Conservation (phyloP, 2,329 filamentous ascomycete genomes). For the Colletotrichum cereale region DNA sequence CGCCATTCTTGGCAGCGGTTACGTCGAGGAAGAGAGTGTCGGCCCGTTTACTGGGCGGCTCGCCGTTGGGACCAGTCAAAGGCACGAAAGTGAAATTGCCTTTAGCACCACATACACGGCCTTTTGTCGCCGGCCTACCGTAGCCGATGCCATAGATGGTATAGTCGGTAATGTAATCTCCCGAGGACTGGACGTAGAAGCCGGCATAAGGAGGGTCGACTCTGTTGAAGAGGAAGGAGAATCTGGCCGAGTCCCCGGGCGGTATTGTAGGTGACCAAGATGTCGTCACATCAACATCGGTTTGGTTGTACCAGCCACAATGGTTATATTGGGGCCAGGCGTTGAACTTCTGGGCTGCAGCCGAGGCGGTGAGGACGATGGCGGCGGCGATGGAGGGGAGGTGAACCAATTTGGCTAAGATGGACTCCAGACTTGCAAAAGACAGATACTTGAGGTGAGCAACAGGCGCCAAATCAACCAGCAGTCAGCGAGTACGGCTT, state of each 20-base stretch:
- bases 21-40: background rate
- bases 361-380: constrained; percentile 7
- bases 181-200: constrained; percentile 15
- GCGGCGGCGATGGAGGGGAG: background rate
- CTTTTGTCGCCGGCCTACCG: background rate
- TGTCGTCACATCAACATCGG: background rate
- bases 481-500: background rate
- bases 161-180: constrained; percentile 22
- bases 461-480: background rate
- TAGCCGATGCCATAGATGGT: background rate
- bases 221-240: constrained; percentile 18
- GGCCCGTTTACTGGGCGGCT: background rate
- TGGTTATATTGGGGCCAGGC: constrained; percentile 6
- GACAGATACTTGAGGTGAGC: background rate
- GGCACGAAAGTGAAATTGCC: constrained; percentile 18
- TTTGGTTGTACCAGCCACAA: constrained; percentile 1
- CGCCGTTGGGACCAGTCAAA: background rate
- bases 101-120: constrained; percentile 9
- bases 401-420: constrained; percentile 3
- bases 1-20: background rate
- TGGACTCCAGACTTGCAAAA: background rate
- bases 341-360: constrained; percentile 15
- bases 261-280: background rate
- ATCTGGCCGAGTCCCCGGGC: background rate
- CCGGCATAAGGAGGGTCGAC: background rate